Evolutionary conservation across 352 stramenopile species (phyloP).

Genomic region (Phytophthora cactorum): DNA sequence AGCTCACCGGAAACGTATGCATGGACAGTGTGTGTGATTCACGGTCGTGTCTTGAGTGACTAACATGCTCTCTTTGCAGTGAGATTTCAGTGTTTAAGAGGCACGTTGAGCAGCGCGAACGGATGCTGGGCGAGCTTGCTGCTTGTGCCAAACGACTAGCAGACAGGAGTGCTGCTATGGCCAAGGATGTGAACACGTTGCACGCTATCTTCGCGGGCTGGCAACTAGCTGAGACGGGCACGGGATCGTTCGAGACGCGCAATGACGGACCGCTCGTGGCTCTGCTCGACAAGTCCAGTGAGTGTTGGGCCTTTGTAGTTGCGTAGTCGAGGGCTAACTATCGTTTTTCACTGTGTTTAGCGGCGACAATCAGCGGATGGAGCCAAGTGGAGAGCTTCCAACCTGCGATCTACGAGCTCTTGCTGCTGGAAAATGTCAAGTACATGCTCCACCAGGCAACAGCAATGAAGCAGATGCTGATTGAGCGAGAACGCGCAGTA

Average conservation of each 20-base stretch:
- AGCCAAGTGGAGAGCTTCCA: constrained; percentile 55
- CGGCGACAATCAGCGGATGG: constrained; percentile 49
- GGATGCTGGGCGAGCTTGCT: constrained; percentile 51
- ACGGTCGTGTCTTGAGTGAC: no score
- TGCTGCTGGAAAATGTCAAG: constrained; percentile 69
- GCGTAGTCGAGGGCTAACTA: constrained; percentile 8
- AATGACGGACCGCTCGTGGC: constrained; percentile 43
- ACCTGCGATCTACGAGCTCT: constrained; percentile 67
- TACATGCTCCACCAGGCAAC: constrained; percentile 66
- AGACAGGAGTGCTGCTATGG: constrained; percentile 59
- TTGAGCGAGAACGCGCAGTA: constrained; percentile 48
- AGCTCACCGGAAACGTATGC: constrained; percentile 48
- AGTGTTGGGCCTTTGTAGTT: constrained; percentile 10
- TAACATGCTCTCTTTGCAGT: constrained; percentile 27
- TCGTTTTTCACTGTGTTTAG: constrained; percentile 24
- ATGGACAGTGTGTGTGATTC: not conserved
- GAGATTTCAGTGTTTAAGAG: constrained; percentile 58
- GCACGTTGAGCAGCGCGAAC: constrained; percentile 66
- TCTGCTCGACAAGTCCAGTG: constrained; percentile 58
- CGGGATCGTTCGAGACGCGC: constrained; percentile 14
- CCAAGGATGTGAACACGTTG: constrained; percentile 60
- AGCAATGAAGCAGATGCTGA: constrained; percentile 69
- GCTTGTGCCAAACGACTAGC: constrained; percentile 65
- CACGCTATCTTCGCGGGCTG: constrained; percentile 64
- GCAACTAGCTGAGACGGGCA: constrained; percentile 48